Percentiles rank a stretch among this genome's conserved stretches.
phyloP scores from a whole-genome alignment of 2,329 filamentous ascomycete genomes.

The Penicillium psychrosexuale region DNA sequence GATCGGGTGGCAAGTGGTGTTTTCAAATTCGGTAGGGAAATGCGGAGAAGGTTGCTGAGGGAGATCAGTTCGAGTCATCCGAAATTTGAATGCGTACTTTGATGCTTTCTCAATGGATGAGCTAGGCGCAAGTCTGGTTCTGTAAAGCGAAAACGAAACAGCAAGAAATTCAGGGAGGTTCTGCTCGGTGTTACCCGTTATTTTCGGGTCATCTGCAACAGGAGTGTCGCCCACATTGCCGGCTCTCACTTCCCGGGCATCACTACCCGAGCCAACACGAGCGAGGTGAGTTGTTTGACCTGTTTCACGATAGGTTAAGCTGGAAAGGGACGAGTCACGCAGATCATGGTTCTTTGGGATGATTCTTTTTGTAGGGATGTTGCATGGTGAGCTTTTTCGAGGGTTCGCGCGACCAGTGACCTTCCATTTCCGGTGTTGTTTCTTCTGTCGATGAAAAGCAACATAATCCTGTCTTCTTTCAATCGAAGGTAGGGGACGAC shows the following conservation, averaged over 20 bases:
- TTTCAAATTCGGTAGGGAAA: not conserved
- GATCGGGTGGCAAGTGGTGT: not conserved
- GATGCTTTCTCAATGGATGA: not conserved
- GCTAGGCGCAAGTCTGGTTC: not conserved
- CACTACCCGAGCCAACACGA: not conserved
- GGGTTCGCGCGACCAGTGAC: not conserved
- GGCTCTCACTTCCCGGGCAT: not conserved
- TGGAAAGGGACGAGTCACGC: conserved; percentile 3
- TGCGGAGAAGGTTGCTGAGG: not conserved
- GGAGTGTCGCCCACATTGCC: not conserved
- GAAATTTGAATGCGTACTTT: not conserved
- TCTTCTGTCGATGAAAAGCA: conserved; percentile 12
- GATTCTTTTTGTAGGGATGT: conserved; percentile 4
- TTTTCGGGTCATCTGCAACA: not conserved
- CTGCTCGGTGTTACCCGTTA: not conserved
- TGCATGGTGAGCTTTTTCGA: conserved; percentile 10
- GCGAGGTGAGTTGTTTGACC: not conserved
- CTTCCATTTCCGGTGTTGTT: conserved; percentile 19
- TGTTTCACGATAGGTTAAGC: not conserved
- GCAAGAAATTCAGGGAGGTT: not conserved
- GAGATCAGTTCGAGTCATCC: not conserved
- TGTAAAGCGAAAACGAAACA: conserved; percentile 3
- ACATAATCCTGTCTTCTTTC: conserved; percentile 16
- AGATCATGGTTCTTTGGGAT: conserved; percentile 2
- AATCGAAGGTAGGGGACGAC: conserved; percentile 10